A percentile compares a stretch with the other conserved stretches of the same genome.
These are phyloP conservation scores for Chytridiales sp. DNA, from an alignment of 371 early-diverging fungal species.

Conservation along the genomic window DNA sequence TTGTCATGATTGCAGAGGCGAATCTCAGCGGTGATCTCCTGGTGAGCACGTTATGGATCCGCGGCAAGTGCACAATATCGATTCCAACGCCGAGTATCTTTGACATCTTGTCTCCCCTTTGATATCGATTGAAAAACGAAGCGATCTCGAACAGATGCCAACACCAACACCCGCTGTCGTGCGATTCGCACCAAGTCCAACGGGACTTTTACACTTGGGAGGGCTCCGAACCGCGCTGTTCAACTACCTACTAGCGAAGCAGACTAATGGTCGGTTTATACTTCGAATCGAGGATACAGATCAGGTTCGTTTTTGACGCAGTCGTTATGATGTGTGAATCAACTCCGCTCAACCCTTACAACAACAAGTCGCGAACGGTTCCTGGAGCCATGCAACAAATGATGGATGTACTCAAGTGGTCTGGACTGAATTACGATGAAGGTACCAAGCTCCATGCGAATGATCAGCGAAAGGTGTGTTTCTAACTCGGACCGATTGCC, in stretches of 20 bases:
- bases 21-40: slow-evolving; percentile 25
- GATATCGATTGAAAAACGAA: not conserved
- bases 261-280: slow-evolving; percentile 73
- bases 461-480: not conserved
- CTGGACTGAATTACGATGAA: slow-evolving; percentile 78
- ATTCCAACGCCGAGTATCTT: slow-evolving; percentile 35
- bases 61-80: slow-evolving; percentile 37
- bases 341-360: not conserved
- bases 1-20: slow-evolving; percentile 24
- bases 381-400: slow-evolving; percentile 75
- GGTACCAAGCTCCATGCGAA: slow-evolving; percentile 41
- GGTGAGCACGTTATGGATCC: slow-evolving; percentile 28
- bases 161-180: slow-evolving; percentile 38
- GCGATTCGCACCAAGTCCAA: slow-evolving; percentile 94
- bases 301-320: slow-evolving; percentile 49
- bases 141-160: not conserved
- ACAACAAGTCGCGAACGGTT: slow-evolving; percentile 66
- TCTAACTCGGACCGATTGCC: not conserved
- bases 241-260: slow-evolving; percentile 81
- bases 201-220: slow-evolving; percentile 90
- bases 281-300: slow-evolving; percentile 96
- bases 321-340: not conserved
- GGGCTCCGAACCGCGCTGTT: slow-evolving; percentile 91
- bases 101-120: slow-evolving; percentile 1
- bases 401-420: slow-evolving; percentile 68